These are phyloP conservation scores for Trypanosoma rangeli DNA, from an alignment of 208 protist species.

Conservation along the genomic window DNA sequence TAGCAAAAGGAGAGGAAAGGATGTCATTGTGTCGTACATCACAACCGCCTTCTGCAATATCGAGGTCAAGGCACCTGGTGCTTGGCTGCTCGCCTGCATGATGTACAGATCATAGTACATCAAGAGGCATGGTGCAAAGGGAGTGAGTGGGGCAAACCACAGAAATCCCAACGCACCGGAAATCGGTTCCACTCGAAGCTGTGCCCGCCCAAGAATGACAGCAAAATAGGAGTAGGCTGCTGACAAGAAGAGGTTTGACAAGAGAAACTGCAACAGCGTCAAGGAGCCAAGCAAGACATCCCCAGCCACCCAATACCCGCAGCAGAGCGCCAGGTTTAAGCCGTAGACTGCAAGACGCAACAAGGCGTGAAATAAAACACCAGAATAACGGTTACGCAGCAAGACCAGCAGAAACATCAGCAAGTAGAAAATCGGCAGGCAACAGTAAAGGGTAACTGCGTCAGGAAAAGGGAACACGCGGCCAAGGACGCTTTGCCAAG, in stretches of 20 bases:
- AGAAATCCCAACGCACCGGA: slow-evolving; percentile 37
- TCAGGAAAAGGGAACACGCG: slow-evolving; percentile 64
- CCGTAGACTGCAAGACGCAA: slow-evolving; percentile 55
- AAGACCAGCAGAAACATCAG: slow-evolving; percentile 32
- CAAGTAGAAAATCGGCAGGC: slow-evolving; percentile 51
- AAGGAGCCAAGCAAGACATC: slow-evolving; percentile 54
- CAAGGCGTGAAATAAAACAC: slow-evolving; percentile 37
- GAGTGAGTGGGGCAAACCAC: slow-evolving; percentile 60
- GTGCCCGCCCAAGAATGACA: slow-evolving; percentile 30
- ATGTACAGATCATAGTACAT: slow-evolving; percentile 60
- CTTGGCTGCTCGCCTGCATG: slow-evolving; percentile 11
- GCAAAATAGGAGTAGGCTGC: slow-evolving; percentile 50
- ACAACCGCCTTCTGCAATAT: slow-evolving; percentile 37
- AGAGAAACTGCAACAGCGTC: slow-evolving; percentile 46
- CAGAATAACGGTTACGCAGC: slow-evolving; percentile 22
- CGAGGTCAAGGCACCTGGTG: neutral
- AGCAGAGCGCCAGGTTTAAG: slow-evolving; percentile 59
- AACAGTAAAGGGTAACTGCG: slow-evolving; percentile 65
- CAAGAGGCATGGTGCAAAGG: slow-evolving; percentile 54
- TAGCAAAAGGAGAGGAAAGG: slow-evolving; percentile 52
- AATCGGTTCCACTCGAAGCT: slow-evolving; percentile 23
- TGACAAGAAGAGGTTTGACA: slow-evolving; percentile 52
- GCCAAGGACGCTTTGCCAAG: slow-evolving; percentile 58
- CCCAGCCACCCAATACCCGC: slow-evolving; percentile 62
- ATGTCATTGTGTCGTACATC: slow-evolving; percentile 53